Evolutionary conservation across 352 stramenopile species (phyloP).

Genomic region (Pythium scleroteichum): DNA sequence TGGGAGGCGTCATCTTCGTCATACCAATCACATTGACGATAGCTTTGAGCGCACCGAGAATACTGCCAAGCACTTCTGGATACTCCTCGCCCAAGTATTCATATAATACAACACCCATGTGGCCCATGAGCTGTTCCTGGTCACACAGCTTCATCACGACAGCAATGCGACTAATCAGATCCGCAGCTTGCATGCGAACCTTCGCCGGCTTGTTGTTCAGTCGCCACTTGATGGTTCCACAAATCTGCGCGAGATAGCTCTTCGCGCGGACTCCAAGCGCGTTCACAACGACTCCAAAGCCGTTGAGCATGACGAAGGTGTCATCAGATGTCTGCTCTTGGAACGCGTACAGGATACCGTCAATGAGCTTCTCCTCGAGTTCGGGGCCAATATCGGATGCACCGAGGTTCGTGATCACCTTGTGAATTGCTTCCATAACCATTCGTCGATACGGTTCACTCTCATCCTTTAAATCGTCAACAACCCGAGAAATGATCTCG

Average conservation of each 20-base stretch:
- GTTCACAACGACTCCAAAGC: slow-evolving; percentile 98
- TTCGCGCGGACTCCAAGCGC: slow-evolving; percentile 96
- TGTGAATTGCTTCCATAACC: slow-evolving; percentile 99
- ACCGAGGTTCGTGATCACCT: slow-evolving; percentile 98
- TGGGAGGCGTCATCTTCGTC: slow-evolving; percentile 99
- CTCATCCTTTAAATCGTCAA: slow-evolving; percentile 99
- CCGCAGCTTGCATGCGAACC: slow-evolving; percentile 98
- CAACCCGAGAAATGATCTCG: slow-evolving; percentile 97
- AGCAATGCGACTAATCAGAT: slow-evolving; percentile 98
- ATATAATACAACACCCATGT: slow-evolving; percentile 99
- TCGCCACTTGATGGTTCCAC: slow-evolving; percentile 98
- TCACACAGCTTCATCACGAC: slow-evolving; percentile 99
- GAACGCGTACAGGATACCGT: slow-evolving; percentile 99
- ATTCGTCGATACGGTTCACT: slow-evolving; percentile 98
- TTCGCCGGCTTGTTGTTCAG: slow-evolving; percentile 99
- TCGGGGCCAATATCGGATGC: slow-evolving; percentile 95
- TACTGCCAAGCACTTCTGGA: slow-evolving; percentile 98
- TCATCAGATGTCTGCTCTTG: slow-evolving; percentile 97
- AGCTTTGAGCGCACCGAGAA: slow-evolving; percentile 96
- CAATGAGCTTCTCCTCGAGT: slow-evolving; percentile 99
- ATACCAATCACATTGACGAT: slow-evolving; percentile 99
- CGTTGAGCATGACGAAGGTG: slow-evolving; percentile 95
- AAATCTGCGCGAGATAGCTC: slow-evolving; percentile 99
- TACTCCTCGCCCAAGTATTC: slow-evolving; percentile 99
- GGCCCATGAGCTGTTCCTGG: slow-evolving; percentile 98